Percentiles rank a stretch among this genome's conserved stretches.
phyloP scores from a whole-genome alignment of 352 stramenopile species.

The Globisporangium paddicum region DNA sequence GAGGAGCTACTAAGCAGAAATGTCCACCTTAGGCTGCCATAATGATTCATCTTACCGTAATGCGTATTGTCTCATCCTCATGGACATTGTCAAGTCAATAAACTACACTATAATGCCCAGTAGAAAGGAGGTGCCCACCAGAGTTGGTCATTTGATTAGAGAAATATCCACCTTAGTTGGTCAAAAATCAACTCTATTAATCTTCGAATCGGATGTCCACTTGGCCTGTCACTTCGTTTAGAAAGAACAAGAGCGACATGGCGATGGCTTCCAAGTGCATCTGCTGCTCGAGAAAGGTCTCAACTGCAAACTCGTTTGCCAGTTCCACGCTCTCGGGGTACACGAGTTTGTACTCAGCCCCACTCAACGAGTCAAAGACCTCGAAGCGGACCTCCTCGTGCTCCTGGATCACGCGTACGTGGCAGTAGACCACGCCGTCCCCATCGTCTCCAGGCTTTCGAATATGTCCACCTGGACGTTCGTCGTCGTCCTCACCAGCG shows the following conservation, averaged over 20 bases:
- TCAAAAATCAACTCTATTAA: constrained; percentile 10
- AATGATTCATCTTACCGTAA: neutral
- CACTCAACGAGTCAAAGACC: constrained; percentile 27
- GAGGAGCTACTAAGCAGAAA: constrained; percentile 2
- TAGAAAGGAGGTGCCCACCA: neutral
- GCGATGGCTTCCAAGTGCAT: constrained; percentile 55
- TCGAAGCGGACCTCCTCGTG: constrained; percentile 27
- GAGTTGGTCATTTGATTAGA: neutral
- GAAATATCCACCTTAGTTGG: neutral
- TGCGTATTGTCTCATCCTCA: neutral
- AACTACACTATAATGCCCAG: too few species aligned
- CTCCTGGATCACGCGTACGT: constrained; percentile 26
- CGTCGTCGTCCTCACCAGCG: constrained; percentile 12
- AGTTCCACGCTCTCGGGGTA: constrained; percentile 53
- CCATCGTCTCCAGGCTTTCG: neutral
- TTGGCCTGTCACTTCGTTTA: constrained; percentile 16
- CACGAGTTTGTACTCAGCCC: constrained; percentile 22
- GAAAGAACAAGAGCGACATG: constrained; percentile 43
- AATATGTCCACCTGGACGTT: constrained; percentile 3
- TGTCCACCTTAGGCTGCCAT: neutral
- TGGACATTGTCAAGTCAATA: neutral
- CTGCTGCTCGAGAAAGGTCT: constrained; percentile 50
- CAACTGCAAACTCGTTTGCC: constrained; percentile 46
- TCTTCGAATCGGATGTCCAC: constrained; percentile 52
- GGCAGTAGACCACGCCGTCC: constrained; percentile 29